Evolutionary conservation across 352 stramenopile species (phyloP).

Genomic region (Lagenidium giganteum): DNA sequence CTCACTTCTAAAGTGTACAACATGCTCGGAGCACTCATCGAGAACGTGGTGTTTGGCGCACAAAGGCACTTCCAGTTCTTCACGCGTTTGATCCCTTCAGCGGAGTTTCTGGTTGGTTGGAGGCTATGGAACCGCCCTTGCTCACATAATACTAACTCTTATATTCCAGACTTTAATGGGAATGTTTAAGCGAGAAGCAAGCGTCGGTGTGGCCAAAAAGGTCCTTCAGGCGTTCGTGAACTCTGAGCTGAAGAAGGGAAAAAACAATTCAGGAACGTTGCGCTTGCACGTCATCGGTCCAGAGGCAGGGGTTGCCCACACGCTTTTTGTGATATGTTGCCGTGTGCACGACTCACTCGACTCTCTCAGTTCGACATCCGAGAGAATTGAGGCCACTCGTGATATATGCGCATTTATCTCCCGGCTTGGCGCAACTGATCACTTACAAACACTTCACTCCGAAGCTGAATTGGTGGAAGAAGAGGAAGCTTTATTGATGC

Average conservation of each 20-base stretch:
- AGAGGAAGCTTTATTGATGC: constrained; percentile 75
- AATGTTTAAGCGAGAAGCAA: constrained; percentile 82
- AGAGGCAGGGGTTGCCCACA: constrained; percentile 78
- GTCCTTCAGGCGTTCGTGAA: constrained; percentile 75
- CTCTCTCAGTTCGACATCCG: constrained; percentile 55
- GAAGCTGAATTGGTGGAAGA: constrained; percentile 41
- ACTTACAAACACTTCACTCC: no score
- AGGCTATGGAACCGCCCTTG: no score
- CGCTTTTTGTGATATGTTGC: constrained; percentile 81
- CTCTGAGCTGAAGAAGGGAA: constrained; percentile 7
- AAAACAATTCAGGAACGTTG: constrained; percentile 25
- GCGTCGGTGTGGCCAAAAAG: constrained; percentile 78
- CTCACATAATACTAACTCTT: neutral
- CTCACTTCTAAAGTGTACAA: constrained; percentile 66
- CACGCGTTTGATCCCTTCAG: constrained; percentile 65
- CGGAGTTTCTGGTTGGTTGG: constrained; percentile 62
- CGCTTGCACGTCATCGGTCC: constrained; percentile 63
- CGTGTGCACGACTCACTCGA: constrained; percentile 82
- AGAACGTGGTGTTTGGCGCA: constrained; percentile 74
- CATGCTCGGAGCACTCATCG: constrained; percentile 61
- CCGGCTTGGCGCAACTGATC: constrained; percentile 36
- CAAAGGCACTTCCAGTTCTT: constrained; percentile 69
- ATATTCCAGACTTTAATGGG: constrained; percentile 58
- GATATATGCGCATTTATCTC: constrained; percentile 84
- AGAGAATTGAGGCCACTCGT: constrained; percentile 44